phyloP scores from a whole-genome alignment of 83 land plant species.

The Isoetes engelmannii region DNA sequence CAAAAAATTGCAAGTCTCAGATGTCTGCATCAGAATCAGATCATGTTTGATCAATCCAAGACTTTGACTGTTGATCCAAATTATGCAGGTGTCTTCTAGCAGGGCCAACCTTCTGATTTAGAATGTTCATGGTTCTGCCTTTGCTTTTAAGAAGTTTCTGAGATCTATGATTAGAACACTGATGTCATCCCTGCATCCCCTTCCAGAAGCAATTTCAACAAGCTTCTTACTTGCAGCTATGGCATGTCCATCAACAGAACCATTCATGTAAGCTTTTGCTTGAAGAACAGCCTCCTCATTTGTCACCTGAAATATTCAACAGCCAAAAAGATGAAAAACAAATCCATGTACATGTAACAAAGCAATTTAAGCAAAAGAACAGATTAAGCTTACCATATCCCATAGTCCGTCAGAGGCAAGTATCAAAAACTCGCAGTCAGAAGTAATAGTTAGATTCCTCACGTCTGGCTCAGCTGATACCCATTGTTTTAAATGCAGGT shows the following conservation, averaged over 20 bases:
- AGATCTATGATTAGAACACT: slow-evolving; percentile 43
- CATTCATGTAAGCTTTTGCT: slow-evolving; percentile 17
- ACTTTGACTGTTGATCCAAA: too few relatives aligned
- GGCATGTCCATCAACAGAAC: neutral
- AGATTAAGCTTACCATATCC: slow-evolving; percentile 41
- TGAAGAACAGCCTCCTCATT: slow-evolving; percentile 58
- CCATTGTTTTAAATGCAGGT: slow-evolving; percentile 53
- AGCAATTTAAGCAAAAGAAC: neutral
- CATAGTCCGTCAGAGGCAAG: slow-evolving; percentile 76
- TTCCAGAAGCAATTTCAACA: slow-evolving; percentile 23
- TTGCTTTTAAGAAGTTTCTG: slow-evolving; percentile 4
- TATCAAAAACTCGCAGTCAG: slow-evolving; percentile 48
- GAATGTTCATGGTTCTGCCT: too few relatives aligned
- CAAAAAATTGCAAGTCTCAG: too few relatives aligned
- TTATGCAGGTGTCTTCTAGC: too few relatives aligned
- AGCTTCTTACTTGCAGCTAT: slow-evolving; percentile 39
- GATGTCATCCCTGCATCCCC: slow-evolving; percentile 52
- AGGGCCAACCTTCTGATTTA: too few relatives aligned
- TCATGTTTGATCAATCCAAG: too few relatives aligned
- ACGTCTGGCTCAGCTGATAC: slow-evolving; percentile 57
- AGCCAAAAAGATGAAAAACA: neutral
- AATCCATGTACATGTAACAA: neutral
- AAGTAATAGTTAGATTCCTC: slow-evolving; percentile 24
- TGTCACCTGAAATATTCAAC: slow-evolving; percentile 29
- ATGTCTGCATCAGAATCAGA: too few relatives aligned